Evolutionary conservation across 2,329 filamentous ascomycete species (phyloP), one percentile per base, ranked within the genome.

Genomic region (Fusarium oligoseptatum): DNA sequence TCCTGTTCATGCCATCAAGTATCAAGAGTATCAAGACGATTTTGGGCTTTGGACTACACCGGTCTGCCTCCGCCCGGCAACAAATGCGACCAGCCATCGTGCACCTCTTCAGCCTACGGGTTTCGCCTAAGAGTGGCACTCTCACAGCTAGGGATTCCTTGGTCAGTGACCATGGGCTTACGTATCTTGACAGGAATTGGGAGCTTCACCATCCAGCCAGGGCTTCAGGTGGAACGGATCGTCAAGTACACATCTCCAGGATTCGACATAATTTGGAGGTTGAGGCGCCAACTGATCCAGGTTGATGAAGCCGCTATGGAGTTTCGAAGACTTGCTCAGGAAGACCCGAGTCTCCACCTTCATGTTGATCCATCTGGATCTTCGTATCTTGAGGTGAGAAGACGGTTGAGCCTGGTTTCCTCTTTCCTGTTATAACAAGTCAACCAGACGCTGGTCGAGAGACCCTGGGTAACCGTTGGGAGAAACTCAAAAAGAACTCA

Each of bases 221-320:
- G 15, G 4, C 55, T 68, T 15, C 37, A 20, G 27, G 4, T 32
- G 11, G 55, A 68, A 6, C 22, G 8, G 1, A 9, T 68, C 3
- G 66, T 66, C 2, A 8, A 9, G 10, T 61, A 68, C 24, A 68
- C 66, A 2, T 61, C 66, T 22, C 66, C 61, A 2, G 66, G 66
- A 6, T 68, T 68, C 11, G 45, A 68, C 41, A 65, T 43, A 1
- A 11, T 68, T 1, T 61, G 56, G 56, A 15, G 3, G 8, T 3
- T 60, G 1, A 1, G 29, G 17, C 2, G 39, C 2, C 2, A 2
- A 4, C 1, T 37, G 6, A 61, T 68, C 3, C 24, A 11, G 0
- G 15, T 6, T 5, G 6, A 24, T 22, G 45, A 60, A 17, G 66
- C 60, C 6, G 62, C 2, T n/a, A 11, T 10, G 2, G 20, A 4